Conservation (phyloP, 2,329 filamentous ascomycete genomes). For the Amauroascus niger region DNA sequence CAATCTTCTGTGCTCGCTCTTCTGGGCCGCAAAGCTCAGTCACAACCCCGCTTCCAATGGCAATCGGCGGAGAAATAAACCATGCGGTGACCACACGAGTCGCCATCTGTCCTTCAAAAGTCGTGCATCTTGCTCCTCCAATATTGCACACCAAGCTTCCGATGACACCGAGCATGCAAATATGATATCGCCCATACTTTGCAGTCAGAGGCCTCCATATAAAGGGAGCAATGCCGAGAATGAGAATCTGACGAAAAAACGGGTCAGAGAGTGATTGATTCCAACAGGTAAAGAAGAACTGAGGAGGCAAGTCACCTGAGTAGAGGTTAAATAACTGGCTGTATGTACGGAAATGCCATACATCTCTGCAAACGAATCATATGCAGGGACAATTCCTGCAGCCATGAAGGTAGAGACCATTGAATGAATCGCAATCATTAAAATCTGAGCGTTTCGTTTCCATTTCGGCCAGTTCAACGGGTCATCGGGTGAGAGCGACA, state of each 20-base stretch:
- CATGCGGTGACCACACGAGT: constrained; percentile 47
- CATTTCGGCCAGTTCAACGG: neutral
- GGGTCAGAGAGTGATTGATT: constrained; percentile 31
- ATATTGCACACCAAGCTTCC: neutral
- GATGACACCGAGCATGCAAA: neutral
- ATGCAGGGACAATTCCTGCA: constrained; percentile 47
- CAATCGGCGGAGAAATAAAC: constrained; percentile 47
- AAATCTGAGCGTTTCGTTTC: neutral
- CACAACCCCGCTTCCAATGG: constrained; percentile 48
- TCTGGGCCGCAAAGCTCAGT: constrained; percentile 43
- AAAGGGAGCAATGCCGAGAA: constrained; percentile 46
- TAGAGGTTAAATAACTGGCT: constrained; percentile 42
- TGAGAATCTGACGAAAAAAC: constrained; percentile 13
- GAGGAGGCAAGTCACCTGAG: constrained; percentile 27
- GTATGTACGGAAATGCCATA: constrained; percentile 41
- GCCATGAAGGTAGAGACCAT: constrained; percentile 50
- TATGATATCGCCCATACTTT: constrained; percentile 39
- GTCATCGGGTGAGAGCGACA: neutral
- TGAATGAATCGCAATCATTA: constrained; percentile 37
- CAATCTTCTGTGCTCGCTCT: constrained; percentile 48
- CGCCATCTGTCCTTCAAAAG: constrained; percentile 38
- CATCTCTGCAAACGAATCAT: constrained; percentile 36
- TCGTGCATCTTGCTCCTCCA: constrained; percentile 43
- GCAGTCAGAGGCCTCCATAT: constrained; percentile 49
- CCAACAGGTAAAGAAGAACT: neutral